Evolutionary conservation across 2,329 filamentous ascomycete species (phyloP).

Genomic region (Aspergillus neoniger): DNA sequence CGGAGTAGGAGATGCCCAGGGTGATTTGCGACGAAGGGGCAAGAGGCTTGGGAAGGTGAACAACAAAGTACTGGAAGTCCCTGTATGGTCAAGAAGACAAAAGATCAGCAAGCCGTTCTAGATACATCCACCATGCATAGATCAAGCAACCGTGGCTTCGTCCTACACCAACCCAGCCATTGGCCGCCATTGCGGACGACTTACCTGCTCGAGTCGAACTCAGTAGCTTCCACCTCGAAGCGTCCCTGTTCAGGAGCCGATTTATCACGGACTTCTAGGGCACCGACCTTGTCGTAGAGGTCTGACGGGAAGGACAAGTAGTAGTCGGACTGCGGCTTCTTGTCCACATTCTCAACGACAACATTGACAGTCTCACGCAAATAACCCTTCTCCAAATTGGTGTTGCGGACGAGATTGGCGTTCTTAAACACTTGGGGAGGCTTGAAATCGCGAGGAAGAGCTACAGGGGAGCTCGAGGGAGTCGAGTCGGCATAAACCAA

Average conservation of each 20-base stretch:
- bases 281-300: constrained; percentile 75
- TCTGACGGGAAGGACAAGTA: constrained; percentile 81
- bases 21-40: constrained; percentile 77
- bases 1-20: constrained; percentile 80
- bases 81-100: constrained; percentile 44
- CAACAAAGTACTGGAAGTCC: constrained; percentile 77
- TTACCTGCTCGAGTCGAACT: constrained; percentile 57
- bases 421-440: constrained; percentile 94
- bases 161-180: constrained; percentile 21
- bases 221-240: constrained; percentile 70
- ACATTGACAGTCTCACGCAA: constrained; percentile 89
- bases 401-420: constrained; percentile 81
- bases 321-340: constrained; percentile 81
- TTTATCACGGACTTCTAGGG: constrained; percentile 89
- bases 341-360: constrained; percentile 84
- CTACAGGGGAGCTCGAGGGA: constrained; percentile 32
- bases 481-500: constrained; percentile 37
- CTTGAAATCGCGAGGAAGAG: constrained; percentile 61
- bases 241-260: constrained; percentile 69
- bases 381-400: constrained; percentile 92
- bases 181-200: constrained; percentile 57
- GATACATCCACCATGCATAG: background rate
- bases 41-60: constrained; percentile 75
- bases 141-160: constrained; percentile 20
- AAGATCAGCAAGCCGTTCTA: background rate